Evolutionary conservation across 129 eudicot genomes (phyloP).

Genomic region (Pseudognaphalium luteoalbum): DNA sequence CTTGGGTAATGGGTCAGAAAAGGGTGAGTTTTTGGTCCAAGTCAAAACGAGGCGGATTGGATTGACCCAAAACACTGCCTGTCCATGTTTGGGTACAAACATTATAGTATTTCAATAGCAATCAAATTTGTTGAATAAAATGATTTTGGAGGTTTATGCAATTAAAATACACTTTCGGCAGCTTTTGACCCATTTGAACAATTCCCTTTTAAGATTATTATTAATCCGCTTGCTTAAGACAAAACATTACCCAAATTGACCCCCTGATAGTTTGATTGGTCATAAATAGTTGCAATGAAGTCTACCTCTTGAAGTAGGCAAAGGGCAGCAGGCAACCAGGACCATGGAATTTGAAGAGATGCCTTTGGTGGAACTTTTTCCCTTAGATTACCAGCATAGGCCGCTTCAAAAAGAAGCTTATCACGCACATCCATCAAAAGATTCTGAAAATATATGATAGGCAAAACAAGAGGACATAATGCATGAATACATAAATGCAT

Average conservation of each 20-base stretch:
- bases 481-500: neutral
- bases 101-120: neutral
- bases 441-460: constrained; percentile 50
- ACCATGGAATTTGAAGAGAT: constrained; percentile 91
- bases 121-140: neutral
- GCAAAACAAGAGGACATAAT: constrained; percentile 6
- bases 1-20: neutral
- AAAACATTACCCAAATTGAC: too few species aligned
- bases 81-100: neutral
- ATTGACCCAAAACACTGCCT: neutral
- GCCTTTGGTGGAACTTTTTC: constrained; percentile 80
- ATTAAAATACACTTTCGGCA: neutral
- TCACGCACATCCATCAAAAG: constrained; percentile 90
- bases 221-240: too few species aligned
- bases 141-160: neutral
- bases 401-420: constrained; percentile 96
- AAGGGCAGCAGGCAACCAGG: constrained; percentile 97
- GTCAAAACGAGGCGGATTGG: neutral
- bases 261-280: neutral
- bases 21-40: neutral
- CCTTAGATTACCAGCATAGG: constrained; percentile 86
- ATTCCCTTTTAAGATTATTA: neutral
- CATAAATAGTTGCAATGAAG: constrained; percentile 7
- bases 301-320: constrained; percentile 98
- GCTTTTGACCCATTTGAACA: neutral